A percentile compares a stretch with the other conserved stretches of the same genome.
These are phyloP conservation scores for Musa itinerans DNA, from an alignment of 176 grass and related monocot species.

Conservation along the genomic window DNA sequence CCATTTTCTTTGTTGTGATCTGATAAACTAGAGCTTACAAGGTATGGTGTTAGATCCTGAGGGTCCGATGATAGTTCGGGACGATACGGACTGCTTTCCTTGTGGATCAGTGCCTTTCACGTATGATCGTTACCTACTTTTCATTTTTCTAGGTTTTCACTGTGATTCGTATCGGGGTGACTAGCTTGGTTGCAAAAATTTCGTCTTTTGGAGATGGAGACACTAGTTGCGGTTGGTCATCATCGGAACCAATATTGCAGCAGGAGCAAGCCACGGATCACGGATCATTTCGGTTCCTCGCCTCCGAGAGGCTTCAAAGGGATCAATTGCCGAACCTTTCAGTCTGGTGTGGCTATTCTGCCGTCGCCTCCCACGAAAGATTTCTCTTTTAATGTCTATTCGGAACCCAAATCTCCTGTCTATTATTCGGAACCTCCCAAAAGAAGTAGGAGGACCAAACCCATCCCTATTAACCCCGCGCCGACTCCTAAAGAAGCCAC, in stretches of 20 bases:
- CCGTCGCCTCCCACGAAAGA: conserved; percentile 21
- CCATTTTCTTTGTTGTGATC: background rate
- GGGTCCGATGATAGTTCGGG: background rate
- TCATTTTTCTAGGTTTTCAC: conserved; percentile 20
- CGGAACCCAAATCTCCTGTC: background rate
- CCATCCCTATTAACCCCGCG: conserved; percentile 48
- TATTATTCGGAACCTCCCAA: background rate
- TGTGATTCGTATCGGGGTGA: conserved; percentile 1
- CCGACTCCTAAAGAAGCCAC: conserved; percentile 25
- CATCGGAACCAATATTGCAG: conserved; percentile 44
- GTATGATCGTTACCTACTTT: background rate
- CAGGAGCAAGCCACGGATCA: conserved; percentile 26
- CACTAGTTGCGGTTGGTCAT: conserved; percentile 53
- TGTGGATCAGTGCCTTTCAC: background rate
- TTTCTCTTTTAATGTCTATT: background rate
- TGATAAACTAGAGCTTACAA: background rate
- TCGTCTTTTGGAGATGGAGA: conserved; percentile 34
- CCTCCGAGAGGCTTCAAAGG: conserved; percentile 36
- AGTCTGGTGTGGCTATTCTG: conserved; percentile 32
- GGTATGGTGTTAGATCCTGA: background rate
- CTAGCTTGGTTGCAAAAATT: conserved; percentile 1
- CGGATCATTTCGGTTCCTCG: conserved; percentile 33
- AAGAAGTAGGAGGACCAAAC: conserved; percentile 32
- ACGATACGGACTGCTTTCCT: background rate
- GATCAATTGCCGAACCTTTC: conserved; percentile 60